Evolutionary conservation across 1,284 basidiomycete species (phyloP), one percentile per base, ranked within the genome.

Genomic region (Naganishia liquefaciens): DNA sequence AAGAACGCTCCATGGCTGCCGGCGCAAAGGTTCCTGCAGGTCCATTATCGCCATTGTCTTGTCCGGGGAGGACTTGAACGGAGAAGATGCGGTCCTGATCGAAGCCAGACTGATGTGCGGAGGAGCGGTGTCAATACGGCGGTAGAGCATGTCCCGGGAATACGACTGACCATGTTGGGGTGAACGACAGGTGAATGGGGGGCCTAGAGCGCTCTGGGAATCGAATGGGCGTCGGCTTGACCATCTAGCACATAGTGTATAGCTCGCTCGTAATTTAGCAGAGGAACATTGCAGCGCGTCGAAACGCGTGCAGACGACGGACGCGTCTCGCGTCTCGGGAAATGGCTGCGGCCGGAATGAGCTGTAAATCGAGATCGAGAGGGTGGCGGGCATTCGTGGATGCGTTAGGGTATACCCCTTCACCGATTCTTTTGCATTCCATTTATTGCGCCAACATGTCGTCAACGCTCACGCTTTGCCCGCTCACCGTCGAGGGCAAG

Each of bases 1-100:
- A 84, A 46, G 87, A 82, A 70, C 85, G 87, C 74, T 94, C 91
- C 0, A 86, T 86, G 73, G 91, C 88, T 2, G 91, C 87, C 3
- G 88, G 87, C 0, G 85, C 57, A 28, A 60, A 42, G 83, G 47
- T 91, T 88, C 37, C 85, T 83, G 9, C 83, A 58, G 44, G 64
- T 33, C 23, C 52, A 27, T 25, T 51, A 50, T 50, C 40, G 30
- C 30, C 57, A 5, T 60, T 80, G 4, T 81, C 77, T 10, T 85
- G 67, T 15, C 81, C 77, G 69, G 87, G 85, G 69, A 89, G 86
- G 0, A 91, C 86, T 30, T 87, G 83, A 62, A 93, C 86, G 2
- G 87, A 86, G 78, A 87, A 93, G n/a, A 91, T 83, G 68, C 84
- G 85, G 76, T 91, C 47, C 19, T 60, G 57, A 40, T 60, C 57